Evolutionary conservation across 169 alveolate species (phyloP).

Genomic region (Plasmodium billcollinsi): DNA sequence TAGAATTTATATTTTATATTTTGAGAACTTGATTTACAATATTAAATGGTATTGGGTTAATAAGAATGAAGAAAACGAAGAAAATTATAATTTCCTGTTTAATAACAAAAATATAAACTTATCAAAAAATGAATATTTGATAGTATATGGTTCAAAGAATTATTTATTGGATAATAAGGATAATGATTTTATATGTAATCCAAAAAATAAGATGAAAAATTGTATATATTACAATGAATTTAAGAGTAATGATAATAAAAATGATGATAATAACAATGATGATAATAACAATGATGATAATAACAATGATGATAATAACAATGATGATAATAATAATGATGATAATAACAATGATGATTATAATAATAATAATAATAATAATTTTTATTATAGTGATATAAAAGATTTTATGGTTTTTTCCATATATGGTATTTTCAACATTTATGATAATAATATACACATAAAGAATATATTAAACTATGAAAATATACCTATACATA

Average conservation of each 20-base stretch:
- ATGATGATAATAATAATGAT: too few relatives aligned
- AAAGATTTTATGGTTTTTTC: constrained; percentile 25
- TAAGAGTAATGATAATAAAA: background rate
- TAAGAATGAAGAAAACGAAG: constrained; percentile 12
- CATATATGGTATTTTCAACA: constrained; percentile 67
- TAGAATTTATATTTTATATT: constrained; percentile 38
- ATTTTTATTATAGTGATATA: background rate
- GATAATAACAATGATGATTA: too few relatives aligned
- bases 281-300: too few relatives aligned
- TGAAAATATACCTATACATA: constrained; percentile 46
- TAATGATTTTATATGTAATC: background rate
- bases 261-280: too few relatives aligned
- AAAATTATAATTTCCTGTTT: constrained; percentile 4
- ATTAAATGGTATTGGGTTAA: constrained; percentile 76
- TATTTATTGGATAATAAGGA: background rate
- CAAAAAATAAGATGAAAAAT: constrained; percentile 26
- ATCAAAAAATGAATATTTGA: constrained; percentile 54
- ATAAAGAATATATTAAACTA: constrained; percentile 61
- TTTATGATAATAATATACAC: constrained; percentile 42
- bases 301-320: too few relatives aligned
- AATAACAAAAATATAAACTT: constrained; percentile 23
- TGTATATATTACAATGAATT: constrained; percentile 9
- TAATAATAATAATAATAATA: too few relatives aligned
- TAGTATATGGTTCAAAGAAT: constrained; percentile 65
- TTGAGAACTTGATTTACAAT: constrained; percentile 13